Conservation (phyloP, 345 rosid genomes). For the Eutrema japonicum region DNA sequence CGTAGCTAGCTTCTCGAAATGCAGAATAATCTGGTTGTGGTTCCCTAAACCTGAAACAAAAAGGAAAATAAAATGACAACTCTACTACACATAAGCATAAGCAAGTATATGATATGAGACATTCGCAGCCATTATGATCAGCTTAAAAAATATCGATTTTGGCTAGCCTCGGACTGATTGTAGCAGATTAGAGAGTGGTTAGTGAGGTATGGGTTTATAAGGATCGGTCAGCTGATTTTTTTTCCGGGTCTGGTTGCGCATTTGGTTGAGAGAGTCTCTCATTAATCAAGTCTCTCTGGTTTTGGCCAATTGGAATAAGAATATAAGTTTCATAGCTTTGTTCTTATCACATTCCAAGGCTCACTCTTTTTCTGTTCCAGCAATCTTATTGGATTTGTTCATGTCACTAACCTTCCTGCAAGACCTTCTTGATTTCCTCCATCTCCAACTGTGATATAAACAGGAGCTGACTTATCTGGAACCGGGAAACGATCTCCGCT, state of each 20-base stretch:
- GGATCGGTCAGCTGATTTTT: not conserved
- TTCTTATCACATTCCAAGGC: constrained; percentile 6
- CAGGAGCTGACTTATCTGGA: constrained; percentile 82
- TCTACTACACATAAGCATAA: constrained; percentile 5
- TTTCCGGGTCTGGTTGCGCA: not conserved
- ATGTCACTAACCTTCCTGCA: constrained; percentile 60
- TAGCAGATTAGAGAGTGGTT: not conserved
- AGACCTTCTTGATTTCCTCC: constrained; percentile 98
- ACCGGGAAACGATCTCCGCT: constrained; percentile 65
- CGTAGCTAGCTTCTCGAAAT: constrained; percentile 95
- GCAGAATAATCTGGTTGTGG: constrained; percentile 97
- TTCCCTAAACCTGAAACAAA: constrained; percentile 62
- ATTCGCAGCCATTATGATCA: not conserved
- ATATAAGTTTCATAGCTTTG: not conserved
- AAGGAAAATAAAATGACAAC: not conserved
- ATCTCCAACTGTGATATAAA: constrained; percentile 90
- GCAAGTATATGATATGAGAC: not conserved
- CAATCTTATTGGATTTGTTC: not conserved
- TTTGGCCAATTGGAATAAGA: not conserved
- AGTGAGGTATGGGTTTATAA: not conserved
- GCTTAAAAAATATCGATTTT: not conserved
- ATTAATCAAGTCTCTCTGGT: not conserved
- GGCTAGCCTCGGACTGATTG: not conserved
- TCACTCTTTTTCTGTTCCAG: not conserved
- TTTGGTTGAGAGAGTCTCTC: not conserved